Conservation (phyloP, 768 basidiomycete genomes). For the Arthromyces matolae region DNA sequence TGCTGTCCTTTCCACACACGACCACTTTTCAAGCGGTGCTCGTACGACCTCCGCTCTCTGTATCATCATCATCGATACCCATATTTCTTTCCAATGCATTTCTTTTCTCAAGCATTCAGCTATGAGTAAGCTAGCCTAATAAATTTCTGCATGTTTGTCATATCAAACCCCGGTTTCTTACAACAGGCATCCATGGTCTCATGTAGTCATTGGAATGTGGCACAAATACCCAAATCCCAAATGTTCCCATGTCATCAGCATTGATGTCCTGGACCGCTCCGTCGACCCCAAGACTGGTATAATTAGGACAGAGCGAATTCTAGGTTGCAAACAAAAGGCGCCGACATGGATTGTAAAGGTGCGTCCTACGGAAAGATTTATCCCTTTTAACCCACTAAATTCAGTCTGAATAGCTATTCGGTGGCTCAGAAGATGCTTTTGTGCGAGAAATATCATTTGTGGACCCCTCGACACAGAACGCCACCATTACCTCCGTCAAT, state of each 20-base stretch:
- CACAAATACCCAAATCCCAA: constrained; percentile 95
- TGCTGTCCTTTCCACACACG: constrained; percentile 16
- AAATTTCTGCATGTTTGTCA: constrained; percentile 11
- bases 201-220: constrained; percentile 92
- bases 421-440: constrained; percentile 91
- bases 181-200: constrained; percentile 80
- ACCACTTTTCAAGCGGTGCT: constrained; percentile 11
- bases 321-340: constrained; percentile 90
- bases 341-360: constrained; percentile 94
- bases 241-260: constrained; percentile 82
- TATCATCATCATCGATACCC: constrained; percentile 27
- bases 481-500: constrained; percentile 88
- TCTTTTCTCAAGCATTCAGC: constrained; percentile 80
- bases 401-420: constrained; percentile 62
- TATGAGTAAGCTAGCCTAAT: constrained; percentile 66
- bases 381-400: constrained; percentile 4
- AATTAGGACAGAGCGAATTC: constrained; percentile 84
- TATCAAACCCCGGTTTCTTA: constrained; percentile 8
- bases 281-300: constrained; percentile 83
- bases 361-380: constrained; percentile 26
- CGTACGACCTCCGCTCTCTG: constrained; percentile 20
- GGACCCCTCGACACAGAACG: constrained; percentile 76
- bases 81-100: constrained; percentile 57
- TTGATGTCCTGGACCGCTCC: constrained; percentile 83
- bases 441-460: constrained; percentile 93